phyloP scores from a whole-genome alignment of 352 stramenopile species.

The Phytophthora citricola region DNA sequence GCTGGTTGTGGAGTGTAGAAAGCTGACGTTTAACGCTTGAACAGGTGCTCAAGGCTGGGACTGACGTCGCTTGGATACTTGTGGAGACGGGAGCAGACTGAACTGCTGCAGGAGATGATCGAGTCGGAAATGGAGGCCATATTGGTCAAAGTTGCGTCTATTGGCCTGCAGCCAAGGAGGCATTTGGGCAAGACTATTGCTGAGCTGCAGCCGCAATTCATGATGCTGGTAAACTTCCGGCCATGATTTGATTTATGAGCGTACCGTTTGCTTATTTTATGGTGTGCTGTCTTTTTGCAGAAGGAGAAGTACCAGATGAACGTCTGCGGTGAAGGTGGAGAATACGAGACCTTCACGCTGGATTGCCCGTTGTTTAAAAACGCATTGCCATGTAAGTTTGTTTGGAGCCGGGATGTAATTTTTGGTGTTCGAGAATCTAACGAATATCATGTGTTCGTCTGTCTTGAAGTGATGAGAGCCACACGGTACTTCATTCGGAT shows the following conservation, averaged over 20 bases:
- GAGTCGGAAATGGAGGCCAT: conserved; percentile 94
- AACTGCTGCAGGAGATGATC: conserved; percentile 96
- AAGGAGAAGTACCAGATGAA: conserved; percentile 97
- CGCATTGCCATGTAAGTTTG: conserved; percentile 88
- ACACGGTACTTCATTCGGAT: conserved; percentile 93
- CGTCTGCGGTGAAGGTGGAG: conserved; percentile 98
- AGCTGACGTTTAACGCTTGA: conserved; percentile 1
- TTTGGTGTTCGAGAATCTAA: conserved; percentile 5
- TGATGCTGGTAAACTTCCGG: conserved; percentile 65
- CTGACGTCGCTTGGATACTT: conserved; percentile 96
- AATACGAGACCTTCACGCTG: conserved; percentile 99
- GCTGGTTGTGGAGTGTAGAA: neutral
- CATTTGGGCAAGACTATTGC: conserved; percentile 89
- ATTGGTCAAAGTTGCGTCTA: conserved; percentile 96
- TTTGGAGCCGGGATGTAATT: neutral
- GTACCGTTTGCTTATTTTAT: conserved; percentile 18
- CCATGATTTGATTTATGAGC: neutral
- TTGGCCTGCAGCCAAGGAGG: conserved; percentile 88
- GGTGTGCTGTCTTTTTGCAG: conserved; percentile 34
- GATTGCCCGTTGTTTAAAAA: conserved; percentile 97
- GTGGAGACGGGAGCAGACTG: conserved; percentile 93
- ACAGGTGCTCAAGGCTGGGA: conserved; percentile 91
- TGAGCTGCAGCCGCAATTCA: conserved; percentile 90
- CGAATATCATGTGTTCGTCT: conserved; percentile 6
- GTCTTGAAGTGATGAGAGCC: conserved; percentile 81